Evolutionary conservation across 192 early-diverging fungal genomes (phyloP).

Genomic region (Podochytrium sp.): DNA sequence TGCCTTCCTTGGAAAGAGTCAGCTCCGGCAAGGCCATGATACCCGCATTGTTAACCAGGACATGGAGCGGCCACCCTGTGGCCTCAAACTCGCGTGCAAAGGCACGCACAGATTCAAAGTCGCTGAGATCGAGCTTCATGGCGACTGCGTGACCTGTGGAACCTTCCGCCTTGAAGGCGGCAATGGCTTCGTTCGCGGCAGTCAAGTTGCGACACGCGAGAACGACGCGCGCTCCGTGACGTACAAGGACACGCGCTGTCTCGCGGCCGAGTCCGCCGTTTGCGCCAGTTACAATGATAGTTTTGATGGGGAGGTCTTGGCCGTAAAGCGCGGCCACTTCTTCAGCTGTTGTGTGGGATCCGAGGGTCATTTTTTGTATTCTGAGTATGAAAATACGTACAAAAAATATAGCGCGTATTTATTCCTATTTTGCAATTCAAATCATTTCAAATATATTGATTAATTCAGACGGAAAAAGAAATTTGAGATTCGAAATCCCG

Average conservation of each 20-base stretch:
- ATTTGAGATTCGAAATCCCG: neutral
- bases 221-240: conserved; percentile 22
- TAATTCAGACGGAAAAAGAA: too few relatives aligned
- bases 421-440: too few relatives aligned
- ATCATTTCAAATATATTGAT: too few relatives aligned
- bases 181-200: conserved; percentile 30
- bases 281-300: conserved; percentile 36
- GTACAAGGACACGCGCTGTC: conserved; percentile 11
- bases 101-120: conserved; percentile 37
- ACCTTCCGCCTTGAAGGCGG: conserved; percentile 6
- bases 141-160: conserved; percentile 11
- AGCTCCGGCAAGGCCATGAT: conserved; percentile 52
- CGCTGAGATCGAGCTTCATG: conserved; percentile 41
- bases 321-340: conserved; percentile 2
- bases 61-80: conserved; percentile 29
- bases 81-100: conserved; percentile 37
- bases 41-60: conserved; percentile 27
- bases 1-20: conserved; percentile 51
- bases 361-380: too few relatives aligned
- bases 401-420: too few relatives aligned
- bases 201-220: conserved; percentile 21
- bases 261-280: conserved; percentile 19
- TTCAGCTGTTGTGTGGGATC: conserved; percentile 14
- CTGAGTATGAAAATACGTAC: too few relatives aligned
- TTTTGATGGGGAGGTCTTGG: conserved; percentile 7